Conservation (phyloP, 75 land plant species). For the Pinus taeda region DNA sequence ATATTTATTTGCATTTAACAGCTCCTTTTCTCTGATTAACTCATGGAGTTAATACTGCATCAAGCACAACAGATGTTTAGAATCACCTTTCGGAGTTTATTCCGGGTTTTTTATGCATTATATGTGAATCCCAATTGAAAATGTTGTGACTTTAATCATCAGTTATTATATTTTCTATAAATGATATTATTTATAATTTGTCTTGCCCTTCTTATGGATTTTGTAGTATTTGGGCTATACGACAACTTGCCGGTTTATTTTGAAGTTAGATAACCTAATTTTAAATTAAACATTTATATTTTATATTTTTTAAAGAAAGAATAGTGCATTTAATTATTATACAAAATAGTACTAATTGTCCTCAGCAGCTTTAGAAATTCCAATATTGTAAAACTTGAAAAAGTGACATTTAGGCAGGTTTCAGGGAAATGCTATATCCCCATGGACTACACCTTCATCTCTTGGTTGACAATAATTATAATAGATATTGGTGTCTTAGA, state of each 20-base stretch:
- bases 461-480: not conserved
- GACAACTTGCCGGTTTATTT: not conserved
- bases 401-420: not conserved
- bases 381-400: not conserved
- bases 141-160: not conserved
- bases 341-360: not conserved
- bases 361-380: not conserved
- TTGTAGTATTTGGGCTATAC: not conserved
- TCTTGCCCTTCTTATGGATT: not conserved
- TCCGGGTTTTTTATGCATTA: not conserved
- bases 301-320: not conserved
- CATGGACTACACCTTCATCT: not conserved
- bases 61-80: not conserved
- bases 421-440: not conserved
- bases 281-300: slow-evolving; percentile 3
- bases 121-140: not conserved
- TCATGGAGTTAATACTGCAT: not conserved
- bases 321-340: no score
- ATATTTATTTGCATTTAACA: not conserved
- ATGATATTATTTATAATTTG: not conserved
- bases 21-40: not conserved
- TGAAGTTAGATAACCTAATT: not conserved
- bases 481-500: not conserved
- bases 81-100: not conserved
- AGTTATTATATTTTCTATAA: not conserved